Evolutionary conservation across 1,284 basidiomycete species (phyloP).

Genomic region (Tausonia pullulans): DNA sequence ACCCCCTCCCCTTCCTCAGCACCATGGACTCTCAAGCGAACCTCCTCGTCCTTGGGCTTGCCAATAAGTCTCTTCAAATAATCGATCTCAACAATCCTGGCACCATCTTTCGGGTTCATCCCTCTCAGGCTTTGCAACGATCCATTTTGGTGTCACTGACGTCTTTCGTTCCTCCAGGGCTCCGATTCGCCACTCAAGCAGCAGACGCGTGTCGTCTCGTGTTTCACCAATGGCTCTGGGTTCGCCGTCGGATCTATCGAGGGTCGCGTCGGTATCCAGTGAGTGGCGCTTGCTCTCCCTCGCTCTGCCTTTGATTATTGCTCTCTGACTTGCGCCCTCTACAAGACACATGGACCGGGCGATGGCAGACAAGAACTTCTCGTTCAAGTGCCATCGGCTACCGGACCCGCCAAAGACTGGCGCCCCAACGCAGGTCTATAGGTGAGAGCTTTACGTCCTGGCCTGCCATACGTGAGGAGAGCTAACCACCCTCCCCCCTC

Average conservation of each 20-base stretch:
- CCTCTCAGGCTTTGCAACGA: neutral
- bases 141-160: neutral
- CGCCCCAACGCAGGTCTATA: constrained; percentile 10
- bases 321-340: constrained; percentile 18
- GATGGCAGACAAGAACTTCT: constrained; percentile 54
- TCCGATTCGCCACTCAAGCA: constrained; percentile 77
- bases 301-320: neutral
- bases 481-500: constrained; percentile 21
- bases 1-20: constrained; percentile 11
- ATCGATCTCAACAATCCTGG: constrained; percentile 75
- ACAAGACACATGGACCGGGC: constrained; percentile 21
- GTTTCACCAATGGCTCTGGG: constrained; percentile 68
- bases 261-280: constrained; percentile 94
- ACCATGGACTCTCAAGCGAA: constrained; percentile 73
- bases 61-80: constrained; percentile 78
- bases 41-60: constrained; percentile 88
- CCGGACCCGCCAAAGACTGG: constrained; percentile 14
- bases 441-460: neutral
- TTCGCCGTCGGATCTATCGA: constrained; percentile 94
- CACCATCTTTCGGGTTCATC: constrained; percentile 55
- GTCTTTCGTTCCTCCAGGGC: constrained; percentile 38
- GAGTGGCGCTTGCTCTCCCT: constrained; percentile 31
- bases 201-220: constrained; percentile 83
- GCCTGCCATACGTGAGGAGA: neutral
- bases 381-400: constrained; percentile 89